Base-by-base conservation (phyloP, 129 eudicot species). In the Deinandra increscens region DNA sequence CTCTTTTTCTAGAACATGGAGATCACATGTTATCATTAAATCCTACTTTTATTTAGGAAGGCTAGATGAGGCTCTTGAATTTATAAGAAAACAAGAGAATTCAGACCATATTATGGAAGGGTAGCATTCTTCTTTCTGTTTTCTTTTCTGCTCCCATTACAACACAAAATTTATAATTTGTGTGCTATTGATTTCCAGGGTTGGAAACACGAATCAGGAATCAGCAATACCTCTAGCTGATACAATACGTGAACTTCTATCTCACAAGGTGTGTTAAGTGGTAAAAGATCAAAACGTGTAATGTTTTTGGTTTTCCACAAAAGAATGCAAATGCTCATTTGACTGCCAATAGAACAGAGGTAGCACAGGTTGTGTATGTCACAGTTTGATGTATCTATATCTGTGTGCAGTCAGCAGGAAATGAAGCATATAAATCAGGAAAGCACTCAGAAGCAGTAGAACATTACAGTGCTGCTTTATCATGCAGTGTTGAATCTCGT, bases 341-440 rank as follows among this genome's bases (percentile, higher is more conserved):
- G 39, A 29, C 41, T 10, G 29, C 19, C 10, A 26, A 58, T 26
- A 42, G 23, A 45, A 45, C 14, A 31, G 44, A 68, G 43, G 33
- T 71, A 45, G 43, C 23, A 17, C 60, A 33, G 26, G 18, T 12
- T 19, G 5, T 72, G 62, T 60, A 36, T 2, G 60, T 50, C 56
- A 13, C 9, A 15, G 6, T 20, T 65, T 18, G 64, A 51, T 67
- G 8, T 12, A 49, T 67, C 17, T 63, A 43, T 64, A 23, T 65
- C 29, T 70, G 54, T 33, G 14, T 83, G 80, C 81, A 93, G 99
- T 65, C 80, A 80, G 90, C 93, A 60, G 99, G 99, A 78, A 93
- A 93, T 85, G 93, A 80, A 81, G 99, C 99, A 44, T 93, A 81
- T 78, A 91, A 87, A 74, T 84, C 92, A 43, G 91, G 95, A 77